phyloP scores from a whole-genome alignment of 2,329 filamentous ascomycete species.

The Periconia sp. region DNA sequence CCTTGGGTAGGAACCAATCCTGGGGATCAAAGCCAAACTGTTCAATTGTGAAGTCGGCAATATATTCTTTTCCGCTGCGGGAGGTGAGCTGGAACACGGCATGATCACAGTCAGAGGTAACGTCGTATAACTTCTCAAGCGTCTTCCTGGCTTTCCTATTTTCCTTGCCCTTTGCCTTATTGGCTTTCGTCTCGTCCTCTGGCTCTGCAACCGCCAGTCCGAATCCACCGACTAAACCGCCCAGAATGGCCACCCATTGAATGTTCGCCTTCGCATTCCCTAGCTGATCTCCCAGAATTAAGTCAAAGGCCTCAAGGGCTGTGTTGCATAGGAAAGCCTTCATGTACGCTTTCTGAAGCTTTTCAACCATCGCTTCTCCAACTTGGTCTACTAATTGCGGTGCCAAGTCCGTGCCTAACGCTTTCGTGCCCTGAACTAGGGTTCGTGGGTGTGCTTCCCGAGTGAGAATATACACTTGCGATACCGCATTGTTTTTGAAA shows the following conservation, averaged over 20 bases:
- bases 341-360: not conserved
- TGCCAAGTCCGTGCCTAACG: not conserved
- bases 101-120: not conserved
- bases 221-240: not conserved
- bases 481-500: not conserved
- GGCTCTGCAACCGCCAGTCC: not conserved
- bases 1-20: not conserved
- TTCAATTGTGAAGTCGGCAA: not conserved
- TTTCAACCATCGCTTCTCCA: not conserved
- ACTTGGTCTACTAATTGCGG: not conserved
- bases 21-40: not conserved
- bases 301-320: not conserved
- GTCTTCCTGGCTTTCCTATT: not conserved
- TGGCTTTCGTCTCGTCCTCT: not conserved
- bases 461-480: not conserved
- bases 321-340: not conserved
- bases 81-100: not conserved
- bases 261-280: not conserved
- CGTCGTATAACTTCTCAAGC: not conserved
- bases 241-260: not conserved
- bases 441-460: not conserved
- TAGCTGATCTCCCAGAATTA: not conserved
- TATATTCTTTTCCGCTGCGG: not conserved
- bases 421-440: not conserved
- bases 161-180: too few relatives aligned